Base-by-base conservation (phyloP, 2,329 filamentous ascomycete species). In the Dactylella cylindrospora region DNA sequence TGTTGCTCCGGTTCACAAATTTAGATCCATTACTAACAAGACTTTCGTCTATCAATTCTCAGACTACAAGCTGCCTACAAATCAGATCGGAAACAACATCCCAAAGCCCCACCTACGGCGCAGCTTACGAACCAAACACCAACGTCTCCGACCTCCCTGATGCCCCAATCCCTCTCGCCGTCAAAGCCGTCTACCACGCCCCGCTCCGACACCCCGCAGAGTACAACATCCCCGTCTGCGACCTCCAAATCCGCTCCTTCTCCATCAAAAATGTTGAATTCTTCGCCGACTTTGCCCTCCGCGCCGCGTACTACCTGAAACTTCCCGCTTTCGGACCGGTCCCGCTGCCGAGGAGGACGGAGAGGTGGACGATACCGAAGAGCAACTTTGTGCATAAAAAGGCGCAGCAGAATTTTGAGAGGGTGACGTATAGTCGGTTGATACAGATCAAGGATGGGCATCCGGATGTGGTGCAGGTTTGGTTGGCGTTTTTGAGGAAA, bases 301-400 rank as follows among this genome's bases (percentile, higher is more conserved):
- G 93, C 67, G 90, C 90, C 3, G 93, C 93, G 52, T 98, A 97
- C 76, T 98, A 91, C 75, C 82, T 96, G 33, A 83, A 86, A 13
- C 83, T 98, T 1, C 86, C 90, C 7, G 90, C 90, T 2, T 86
- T 82, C 39, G 93, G 93, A 0, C 90, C 93, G 4, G 78, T 93
- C 4, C 89, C 91, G 8, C 77, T 98, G 13, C 93, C 93, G 1
- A 83, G 85, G 55, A 89, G 91, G 66, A 86, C 82, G 12, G 88
- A 98, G 77, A 83, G 90, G 69, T 98, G 93, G 93, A 97, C 93
- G 0, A 90, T 97, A 1, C 89, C 90, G 7, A 82, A 83, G 70
- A 83, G 83, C 70, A 86, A 88, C 73, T 98, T 98, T 77, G 88
- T 96, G 67, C 88, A 89, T 78, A 98, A 97, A 76, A 98, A 98